Evolutionary conservation across 331 rosid genomes (phyloP), one percentile per base, ranked within the genome.

Genomic region (Cydonia oblonga): DNA sequence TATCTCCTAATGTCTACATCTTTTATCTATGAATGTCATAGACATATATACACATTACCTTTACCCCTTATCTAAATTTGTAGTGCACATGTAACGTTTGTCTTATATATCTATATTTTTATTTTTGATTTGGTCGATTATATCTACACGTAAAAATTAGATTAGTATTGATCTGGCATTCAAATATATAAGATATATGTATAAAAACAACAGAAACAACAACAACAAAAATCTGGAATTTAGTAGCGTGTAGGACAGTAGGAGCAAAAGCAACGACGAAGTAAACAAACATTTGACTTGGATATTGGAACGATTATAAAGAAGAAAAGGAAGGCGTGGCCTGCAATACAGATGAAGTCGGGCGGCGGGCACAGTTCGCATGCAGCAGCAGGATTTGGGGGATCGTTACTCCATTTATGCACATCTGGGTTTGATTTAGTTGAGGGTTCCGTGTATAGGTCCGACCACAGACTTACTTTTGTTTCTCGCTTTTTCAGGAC

Each of bases 231-330:
- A 7, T 1, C 9, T 20, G 46, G 28, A 32, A 67, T 59, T 26
- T 13, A 59, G 35, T 23, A 59, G 42, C 24, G 28, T 78, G 80
- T 46, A 49, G n/a, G n/a, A n/a, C n/a, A n/a, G n/a, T n/a, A n/a
- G 62, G 56, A 68, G 77, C 46, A 61, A 79, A 74, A 76, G 84
- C 79, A 69, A 60, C 25, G 81, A 80, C 73, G 80, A 76, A 65
- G 77, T 25, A 26, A 72, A 46, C 79, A 79, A 35, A 35, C 42
- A 4, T 77, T 54, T 33, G 76, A 32, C 22, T 23, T 68, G 52
- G 59, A 23, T 26, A 20, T 49, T 49, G 20, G 54, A 59, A 6
- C 62, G 62, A 57, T 5, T 23, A 20, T n/a, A 22, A 20, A 64
- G 69, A 19, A 9, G 28, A 51, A 40, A 23, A 30, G 15, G 40